Evolutionary conservation across 1,284 basidiomycete species (phyloP), one percentile per base, ranked within the genome.

Genomic region (Apiotrichum gracile): DNA sequence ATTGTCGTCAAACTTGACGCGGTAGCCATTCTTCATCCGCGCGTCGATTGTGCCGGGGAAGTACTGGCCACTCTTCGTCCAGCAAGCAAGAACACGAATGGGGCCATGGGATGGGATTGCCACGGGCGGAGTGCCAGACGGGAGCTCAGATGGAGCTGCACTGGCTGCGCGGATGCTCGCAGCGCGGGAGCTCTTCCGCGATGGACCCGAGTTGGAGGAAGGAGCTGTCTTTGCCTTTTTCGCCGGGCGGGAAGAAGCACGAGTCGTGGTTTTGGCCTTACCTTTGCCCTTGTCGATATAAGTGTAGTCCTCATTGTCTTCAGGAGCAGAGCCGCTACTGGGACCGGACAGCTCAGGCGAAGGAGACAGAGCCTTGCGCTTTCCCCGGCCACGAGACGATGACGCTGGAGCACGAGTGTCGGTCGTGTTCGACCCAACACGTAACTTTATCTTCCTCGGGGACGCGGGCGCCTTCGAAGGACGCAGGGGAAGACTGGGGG

Each of bases 251-350:
- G n/a, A n/a, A 5, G 31, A 10, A 31, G 31, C 31, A 10, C 31
- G 31, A 14, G 31, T 13, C 31, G 31, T n/a, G n/a, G n/a, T n/a
- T n/a, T n/a, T n/a, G n/a, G 21, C 39, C 22, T 45, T 45, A 5
- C 43, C 43, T 19, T 49, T 41, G 16, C 19, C 27, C 21, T 38
- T 45, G 33, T 49, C 27, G 14, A 37, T 27, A 13, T 59, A 65
- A 0, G 61, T 51, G 29, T 52, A 53, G 38, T 66, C 64, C 16
- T 61, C 62, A 13, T 34, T 26, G 41, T 66, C 64, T 26, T 61
- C 60, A 1, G 64, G 61, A 3, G 59, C 59, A 2, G 59, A 54
- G 17, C 51, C 49, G 19, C 60, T 62, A 34, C 55, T 54, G n/a
- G 54, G 46, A 5, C 49, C 51, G 0, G 54, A 56, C 17, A 51